A percentile compares a stretch with the other conserved stretches of the same genome.
These are phyloP conservation scores for Cladophialophora exuberans DNA, from an alignment of 2,329 filamentous ascomycete species.

Conservation along the genomic window DNA sequence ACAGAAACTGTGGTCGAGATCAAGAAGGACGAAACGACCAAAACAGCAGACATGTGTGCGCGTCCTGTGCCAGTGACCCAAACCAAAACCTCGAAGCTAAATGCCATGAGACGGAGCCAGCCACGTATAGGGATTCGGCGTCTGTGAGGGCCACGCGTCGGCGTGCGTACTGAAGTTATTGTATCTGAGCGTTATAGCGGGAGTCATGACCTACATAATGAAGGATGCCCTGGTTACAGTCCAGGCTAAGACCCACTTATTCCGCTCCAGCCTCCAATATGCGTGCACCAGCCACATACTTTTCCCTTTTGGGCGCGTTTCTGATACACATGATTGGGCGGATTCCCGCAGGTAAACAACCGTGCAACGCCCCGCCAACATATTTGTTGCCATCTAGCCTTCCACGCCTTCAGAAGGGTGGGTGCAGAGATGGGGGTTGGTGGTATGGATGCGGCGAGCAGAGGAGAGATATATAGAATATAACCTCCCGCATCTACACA, in stretches of 20 bases:
- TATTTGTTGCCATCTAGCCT: slow-evolving; percentile 13
- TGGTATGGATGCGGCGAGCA: slow-evolving; percentile 12
- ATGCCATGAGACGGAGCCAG: slow-evolving; percentile 9
- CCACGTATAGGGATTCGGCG: slow-evolving; percentile 31
- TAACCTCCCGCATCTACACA: not conserved
- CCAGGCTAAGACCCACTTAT: too few relatives aligned
- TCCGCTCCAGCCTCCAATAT: slow-evolving; percentile 3
- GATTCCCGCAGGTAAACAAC: not conserved
- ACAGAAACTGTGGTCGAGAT: not conserved
- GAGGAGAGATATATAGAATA: slow-evolving; percentile 7
- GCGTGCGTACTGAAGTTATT: slow-evolving; percentile 6
- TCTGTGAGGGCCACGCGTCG: slow-evolving; percentile 15
- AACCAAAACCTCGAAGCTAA: slow-evolving; percentile 22
- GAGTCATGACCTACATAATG: not conserved
- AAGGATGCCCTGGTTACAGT: not conserved
- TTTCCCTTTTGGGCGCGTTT: not conserved
- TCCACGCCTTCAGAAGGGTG: slow-evolving; percentile 31
- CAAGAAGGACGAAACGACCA: slow-evolving; percentile 2
- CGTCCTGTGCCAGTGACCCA: not conserved
- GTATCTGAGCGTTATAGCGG: slow-evolving; percentile 25
- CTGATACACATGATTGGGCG: slow-evolving; percentile 2
- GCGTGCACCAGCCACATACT: slow-evolving; percentile 7
- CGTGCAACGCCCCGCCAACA: slow-evolving; percentile 14
- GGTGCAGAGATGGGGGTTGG: slow-evolving; percentile 5
- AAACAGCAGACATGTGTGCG: slow-evolving; percentile 5